phyloP scores from a whole-genome alignment of 192 early-diverging fungal genomes.

The Pilaira anomala region DNA sequence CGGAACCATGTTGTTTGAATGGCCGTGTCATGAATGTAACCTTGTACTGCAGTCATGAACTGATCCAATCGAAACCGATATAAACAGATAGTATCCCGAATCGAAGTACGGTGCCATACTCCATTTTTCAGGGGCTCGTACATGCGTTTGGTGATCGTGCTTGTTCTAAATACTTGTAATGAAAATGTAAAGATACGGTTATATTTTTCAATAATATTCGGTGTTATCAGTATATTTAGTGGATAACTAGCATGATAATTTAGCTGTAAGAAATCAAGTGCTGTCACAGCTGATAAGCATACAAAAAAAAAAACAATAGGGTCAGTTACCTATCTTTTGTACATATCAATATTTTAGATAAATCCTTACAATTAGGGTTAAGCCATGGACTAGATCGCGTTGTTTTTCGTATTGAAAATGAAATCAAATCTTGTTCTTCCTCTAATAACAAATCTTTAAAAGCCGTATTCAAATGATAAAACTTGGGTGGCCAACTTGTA shows the following conservation, averaged over 20 bases:
- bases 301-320: neutral
- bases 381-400: slow-evolving; percentile 8
- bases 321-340: neutral
- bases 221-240: slow-evolving; percentile 42
- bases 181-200: slow-evolving; percentile 48
- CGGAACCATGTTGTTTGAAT: slow-evolving; percentile 41
- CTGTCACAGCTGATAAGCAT: slow-evolving; percentile 27
- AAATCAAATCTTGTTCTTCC: slow-evolving; percentile 10
- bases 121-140: slow-evolving; percentile 29
- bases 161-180: slow-evolving; percentile 39
- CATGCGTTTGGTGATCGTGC: slow-evolving; percentile 35
- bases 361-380: slow-evolving; percentile 42
- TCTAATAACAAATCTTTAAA: slow-evolving; percentile 33
- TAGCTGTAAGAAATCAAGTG: slow-evolving; percentile 51
- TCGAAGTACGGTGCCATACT: neutral
- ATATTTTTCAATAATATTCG: slow-evolving; percentile 40
- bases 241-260: slow-evolving; percentile 46
- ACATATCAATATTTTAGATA: neutral
- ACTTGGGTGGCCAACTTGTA: slow-evolving; percentile 26
- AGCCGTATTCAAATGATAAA: slow-evolving; percentile 26
- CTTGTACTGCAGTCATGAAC: slow-evolving; percentile 44
- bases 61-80: slow-evolving; percentile 49
- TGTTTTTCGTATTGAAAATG: slow-evolving; percentile 16
- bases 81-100: slow-evolving; percentile 26
- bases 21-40: slow-evolving; percentile 41